Evolutionary conservation across 768 basidiomycete species (phyloP).

Genomic region (Lentinus tigrinus): DNA sequence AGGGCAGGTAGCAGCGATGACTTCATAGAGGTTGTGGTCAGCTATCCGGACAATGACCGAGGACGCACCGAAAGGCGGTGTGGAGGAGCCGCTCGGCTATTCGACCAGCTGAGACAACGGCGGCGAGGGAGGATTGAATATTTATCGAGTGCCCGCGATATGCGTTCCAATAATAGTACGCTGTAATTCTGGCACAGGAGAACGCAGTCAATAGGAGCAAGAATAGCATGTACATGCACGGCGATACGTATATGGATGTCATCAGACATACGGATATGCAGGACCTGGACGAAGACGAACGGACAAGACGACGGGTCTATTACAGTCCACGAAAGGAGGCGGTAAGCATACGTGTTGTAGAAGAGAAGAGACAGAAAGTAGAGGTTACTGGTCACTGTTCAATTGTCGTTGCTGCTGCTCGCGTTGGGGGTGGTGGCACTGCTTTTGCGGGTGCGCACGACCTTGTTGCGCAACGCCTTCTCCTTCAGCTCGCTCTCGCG

Average conservation of each 20-base stretch:
- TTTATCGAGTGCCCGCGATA: neutral
- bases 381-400: slow-evolving; percentile 1
- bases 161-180: slow-evolving; percentile 1
- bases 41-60: slow-evolving; percentile 7
- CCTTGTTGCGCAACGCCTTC: slow-evolving; percentile 79
- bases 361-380: neutral
- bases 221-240: slow-evolving; percentile 11
- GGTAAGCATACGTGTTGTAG: slow-evolving; percentile 1
- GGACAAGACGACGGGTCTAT: neutral
- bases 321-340: neutral
- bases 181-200: slow-evolving; percentile 5
- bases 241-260: slow-evolving; percentile 8
- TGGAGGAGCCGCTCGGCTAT: neutral
- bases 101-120: too few species aligned
- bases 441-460: slow-evolving; percentile 66
- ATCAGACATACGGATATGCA: neutral
- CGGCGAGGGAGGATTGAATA: neutral
- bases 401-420: neutral
- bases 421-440: slow-evolving; percentile 7
- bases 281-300: neutral
- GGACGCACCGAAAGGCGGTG: slow-evolving; percentile 1
- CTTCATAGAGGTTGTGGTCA: neutral
- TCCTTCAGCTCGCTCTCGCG: slow-evolving; percentile 83
- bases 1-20: neutral
- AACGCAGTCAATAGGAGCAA: slow-evolving; percentile 8